Conservation (phyloP, 352 stramenopile species). For the Pythium scleroteichum region DNA sequence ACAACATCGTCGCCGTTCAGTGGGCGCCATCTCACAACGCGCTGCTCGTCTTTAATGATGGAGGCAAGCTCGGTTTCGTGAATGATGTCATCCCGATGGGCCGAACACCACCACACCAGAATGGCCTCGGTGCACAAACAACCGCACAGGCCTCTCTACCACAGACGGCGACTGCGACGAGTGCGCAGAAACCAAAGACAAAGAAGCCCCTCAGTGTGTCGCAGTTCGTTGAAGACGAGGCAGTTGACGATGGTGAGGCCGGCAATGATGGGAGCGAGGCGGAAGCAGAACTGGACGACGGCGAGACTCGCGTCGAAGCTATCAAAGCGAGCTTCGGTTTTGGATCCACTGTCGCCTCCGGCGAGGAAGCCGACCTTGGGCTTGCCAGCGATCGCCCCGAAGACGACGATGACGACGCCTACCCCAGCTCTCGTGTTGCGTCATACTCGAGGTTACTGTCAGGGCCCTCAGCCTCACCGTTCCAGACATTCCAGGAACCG, state of each 20-base stretch:
- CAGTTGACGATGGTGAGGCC: conserved; percentile 30
- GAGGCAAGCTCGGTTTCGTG: conserved; percentile 62
- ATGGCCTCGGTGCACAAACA: conserved; percentile 2
- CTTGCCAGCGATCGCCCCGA: conserved; percentile 24
- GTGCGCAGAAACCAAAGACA: background rate
- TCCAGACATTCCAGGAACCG: conserved; percentile 47
- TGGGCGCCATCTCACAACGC: conserved; percentile 59
- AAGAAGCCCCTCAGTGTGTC: conserved; percentile 37
- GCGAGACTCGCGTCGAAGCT: conserved; percentile 67
- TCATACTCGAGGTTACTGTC: background rate
- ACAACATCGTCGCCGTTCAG: conserved; percentile 52
- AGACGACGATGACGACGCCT: conserved; percentile 26
- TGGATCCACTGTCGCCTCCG: conserved; percentile 35
- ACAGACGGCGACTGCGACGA: background rate
- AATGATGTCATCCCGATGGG: conserved; percentile 64
- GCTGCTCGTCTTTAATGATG: conserved; percentile 58
- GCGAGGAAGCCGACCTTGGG: conserved; percentile 27
- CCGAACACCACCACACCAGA: conserved; percentile 54
- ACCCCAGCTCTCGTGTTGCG: background rate
- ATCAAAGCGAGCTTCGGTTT: conserved; percentile 88
- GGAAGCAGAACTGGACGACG: conserved; percentile 48
- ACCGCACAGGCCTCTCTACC: background rate
- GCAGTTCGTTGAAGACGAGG: conserved; percentile 53
- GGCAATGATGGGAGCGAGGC: conserved; percentile 34
- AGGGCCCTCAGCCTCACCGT: conserved; percentile 16